Percentiles rank a stretch among this genome's conserved stretches.
These are phyloP conservation scores for Canariomyces notabilis DNA, from an alignment of 2,329 filamentous ascomycete species.

Conservation along the genomic window DNA sequence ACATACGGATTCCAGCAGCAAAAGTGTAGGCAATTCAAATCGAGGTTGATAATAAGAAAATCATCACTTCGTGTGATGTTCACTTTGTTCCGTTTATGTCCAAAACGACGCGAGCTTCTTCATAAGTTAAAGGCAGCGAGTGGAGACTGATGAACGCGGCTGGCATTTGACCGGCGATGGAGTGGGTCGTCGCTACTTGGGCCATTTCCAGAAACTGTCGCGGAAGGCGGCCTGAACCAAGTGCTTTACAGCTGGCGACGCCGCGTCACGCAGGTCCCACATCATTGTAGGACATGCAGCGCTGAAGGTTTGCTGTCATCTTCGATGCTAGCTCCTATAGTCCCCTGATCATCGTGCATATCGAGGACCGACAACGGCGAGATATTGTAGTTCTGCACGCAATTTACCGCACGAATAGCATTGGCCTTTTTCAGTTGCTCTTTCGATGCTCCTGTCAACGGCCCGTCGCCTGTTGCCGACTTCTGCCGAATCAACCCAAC, in stretches of 20 bases:
- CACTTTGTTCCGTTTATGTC: too few relatives aligned
- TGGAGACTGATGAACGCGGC: not conserved
- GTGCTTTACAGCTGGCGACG: conserved; percentile 13
- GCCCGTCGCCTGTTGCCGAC: not conserved
- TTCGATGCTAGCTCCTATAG: not conserved
- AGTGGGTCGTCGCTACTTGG: too few relatives aligned
- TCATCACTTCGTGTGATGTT: too few relatives aligned
- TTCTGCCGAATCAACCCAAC: not conserved
- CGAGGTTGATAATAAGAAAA: too few relatives aligned
- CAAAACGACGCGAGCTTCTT: not conserved
- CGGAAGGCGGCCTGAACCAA: not conserved
- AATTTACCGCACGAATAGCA: not conserved
- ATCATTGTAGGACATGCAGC: too few relatives aligned
- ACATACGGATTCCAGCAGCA: too few relatives aligned
- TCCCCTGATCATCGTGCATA: not conserved
- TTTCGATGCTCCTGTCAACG: not conserved
- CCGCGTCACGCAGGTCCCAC: conserved; percentile 17
- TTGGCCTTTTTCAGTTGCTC: not conserved
- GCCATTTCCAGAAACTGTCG: not conserved
- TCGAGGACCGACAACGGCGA: not conserved
- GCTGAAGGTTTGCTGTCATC: conserved; percentile 21
- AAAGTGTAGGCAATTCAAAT: too few relatives aligned
- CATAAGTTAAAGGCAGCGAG: not conserved
- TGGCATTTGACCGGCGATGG: not conserved
- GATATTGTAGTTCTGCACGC: not conserved